These are phyloP conservation scores for Cladosporium colombiae DNA, from an alignment of 2,329 filamentous ascomycete genomes.

Conservation along the genomic window DNA sequence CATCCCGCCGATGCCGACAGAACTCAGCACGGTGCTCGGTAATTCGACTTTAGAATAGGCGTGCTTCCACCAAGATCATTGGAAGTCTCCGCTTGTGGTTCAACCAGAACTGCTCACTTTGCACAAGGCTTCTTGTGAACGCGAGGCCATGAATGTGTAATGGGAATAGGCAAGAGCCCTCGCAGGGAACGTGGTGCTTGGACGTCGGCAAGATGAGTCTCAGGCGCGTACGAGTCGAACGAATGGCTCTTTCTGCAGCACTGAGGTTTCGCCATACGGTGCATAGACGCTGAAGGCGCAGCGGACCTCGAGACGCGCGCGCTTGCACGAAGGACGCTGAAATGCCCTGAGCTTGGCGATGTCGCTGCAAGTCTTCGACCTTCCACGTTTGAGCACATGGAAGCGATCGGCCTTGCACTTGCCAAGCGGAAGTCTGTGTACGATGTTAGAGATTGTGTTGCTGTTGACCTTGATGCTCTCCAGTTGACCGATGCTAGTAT, in stretches of 20 bases:
- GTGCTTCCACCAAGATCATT: neutral
- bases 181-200: neutral
- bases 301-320: neutral
- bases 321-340: neutral
- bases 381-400: neutral
- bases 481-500: neutral
- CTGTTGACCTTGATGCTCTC: neutral
- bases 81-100: neutral
- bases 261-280: too few species aligned
- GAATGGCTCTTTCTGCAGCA: neutral
- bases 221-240: neutral
- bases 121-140: too few species aligned
- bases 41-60: neutral
- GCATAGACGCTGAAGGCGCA: too few species aligned
- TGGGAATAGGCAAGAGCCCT: neutral
- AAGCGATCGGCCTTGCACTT: neutral
- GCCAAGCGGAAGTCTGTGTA: neutral
- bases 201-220: too few species aligned
- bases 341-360: too few species aligned
- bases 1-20: neutral
- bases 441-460: neutral
- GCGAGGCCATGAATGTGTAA: too few species aligned
- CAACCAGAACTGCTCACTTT: neutral
- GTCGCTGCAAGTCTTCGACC: neutral
- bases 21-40: neutral